A percentile compares a stretch with the other conserved stretches of the same genome.
phyloP scores from a whole-genome alignment of 768 basidiomycete genomes.

The Boletus speciosus region DNA sequence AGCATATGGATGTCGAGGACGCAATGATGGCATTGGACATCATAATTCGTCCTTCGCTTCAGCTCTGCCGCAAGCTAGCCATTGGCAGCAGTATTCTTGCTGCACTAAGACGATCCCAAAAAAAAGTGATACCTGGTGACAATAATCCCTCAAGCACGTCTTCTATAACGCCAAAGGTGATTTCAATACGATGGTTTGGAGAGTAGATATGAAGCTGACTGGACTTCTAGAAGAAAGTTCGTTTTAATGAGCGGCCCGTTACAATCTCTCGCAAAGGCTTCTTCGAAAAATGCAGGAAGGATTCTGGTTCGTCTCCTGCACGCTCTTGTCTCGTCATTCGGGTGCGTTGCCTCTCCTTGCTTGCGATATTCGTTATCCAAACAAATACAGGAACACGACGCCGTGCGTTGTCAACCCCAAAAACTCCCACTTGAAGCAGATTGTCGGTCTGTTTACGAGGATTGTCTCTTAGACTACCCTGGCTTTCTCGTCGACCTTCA shows the following conservation, averaged over 20 bases:
- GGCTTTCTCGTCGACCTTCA: slow-evolving; percentile 18
- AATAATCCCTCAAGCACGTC: slow-evolving; percentile 6
- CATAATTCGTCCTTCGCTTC: slow-evolving; percentile 22
- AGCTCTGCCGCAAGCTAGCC: slow-evolving; percentile 17
- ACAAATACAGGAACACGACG: slow-evolving; percentile 12
- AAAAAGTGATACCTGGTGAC: slow-evolving; percentile 3
- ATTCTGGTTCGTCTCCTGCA: slow-evolving; percentile 12
- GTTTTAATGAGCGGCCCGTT: slow-evolving; percentile 27
- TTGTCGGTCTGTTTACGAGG: slow-evolving; percentile 26
- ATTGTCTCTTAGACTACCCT: slow-evolving; percentile 23
- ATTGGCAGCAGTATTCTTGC: slow-evolving; percentile 3
- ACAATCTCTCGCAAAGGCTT: slow-evolving; percentile 20
- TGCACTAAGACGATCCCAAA: slow-evolving; percentile 7
- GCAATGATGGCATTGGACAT: slow-evolving; percentile 17
- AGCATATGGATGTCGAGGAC: slow-evolving; percentile 14
- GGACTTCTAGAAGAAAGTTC: slow-evolving; percentile 18
- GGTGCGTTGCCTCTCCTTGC: slow-evolving; percentile 10
- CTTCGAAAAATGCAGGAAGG: slow-evolving; percentile 13
- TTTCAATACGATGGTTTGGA: neutral
- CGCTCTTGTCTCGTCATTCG: slow-evolving; percentile 30
- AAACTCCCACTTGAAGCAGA: slow-evolving; percentile 12
- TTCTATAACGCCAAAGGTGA: slow-evolving; percentile 18
- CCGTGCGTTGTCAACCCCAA: neutral
- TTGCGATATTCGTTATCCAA: neutral
- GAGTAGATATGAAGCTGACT: slow-evolving; percentile 1